Conservation (phyloP, 176 grass and related monocot genomes). For the Carex myosuroides region DNA sequence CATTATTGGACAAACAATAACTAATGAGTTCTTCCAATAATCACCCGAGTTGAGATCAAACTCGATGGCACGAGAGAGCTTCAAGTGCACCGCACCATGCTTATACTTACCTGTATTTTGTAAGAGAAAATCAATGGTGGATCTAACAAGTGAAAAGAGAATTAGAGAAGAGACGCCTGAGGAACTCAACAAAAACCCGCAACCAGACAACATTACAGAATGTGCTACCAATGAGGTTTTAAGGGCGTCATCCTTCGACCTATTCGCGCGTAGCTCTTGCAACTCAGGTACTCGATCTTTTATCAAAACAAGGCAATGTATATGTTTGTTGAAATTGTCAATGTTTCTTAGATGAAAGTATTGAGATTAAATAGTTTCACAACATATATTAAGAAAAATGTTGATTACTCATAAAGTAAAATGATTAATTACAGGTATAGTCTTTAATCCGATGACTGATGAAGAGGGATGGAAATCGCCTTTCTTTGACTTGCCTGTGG, state of each 20-base stretch:
- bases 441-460: background rate
- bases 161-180: background rate
- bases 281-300: background rate
- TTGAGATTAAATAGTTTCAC: too few species aligned
- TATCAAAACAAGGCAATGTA: background rate
- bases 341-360: too few species aligned
- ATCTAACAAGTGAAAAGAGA: background rate
- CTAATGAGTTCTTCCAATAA: background rate
- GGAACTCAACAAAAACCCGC: background rate
- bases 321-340: too few species aligned
- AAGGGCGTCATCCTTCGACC: background rate
- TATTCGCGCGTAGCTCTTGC: background rate
- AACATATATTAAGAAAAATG: background rate
- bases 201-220: background rate
- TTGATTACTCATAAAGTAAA: background rate
- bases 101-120: background rate
- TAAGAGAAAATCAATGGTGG: constrained; percentile 10
- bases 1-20: too few species aligned
- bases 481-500: constrained; percentile 9
- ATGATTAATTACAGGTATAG: constrained; percentile 9
- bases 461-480: constrained; percentile 13
- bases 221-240: background rate
- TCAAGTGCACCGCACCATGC: background rate
- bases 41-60: constrained; percentile 22
- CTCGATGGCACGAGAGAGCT: constrained; percentile 21